Conservation (phyloP, 805 yeast genomes). For the Ogataea siamensis region DNA sequence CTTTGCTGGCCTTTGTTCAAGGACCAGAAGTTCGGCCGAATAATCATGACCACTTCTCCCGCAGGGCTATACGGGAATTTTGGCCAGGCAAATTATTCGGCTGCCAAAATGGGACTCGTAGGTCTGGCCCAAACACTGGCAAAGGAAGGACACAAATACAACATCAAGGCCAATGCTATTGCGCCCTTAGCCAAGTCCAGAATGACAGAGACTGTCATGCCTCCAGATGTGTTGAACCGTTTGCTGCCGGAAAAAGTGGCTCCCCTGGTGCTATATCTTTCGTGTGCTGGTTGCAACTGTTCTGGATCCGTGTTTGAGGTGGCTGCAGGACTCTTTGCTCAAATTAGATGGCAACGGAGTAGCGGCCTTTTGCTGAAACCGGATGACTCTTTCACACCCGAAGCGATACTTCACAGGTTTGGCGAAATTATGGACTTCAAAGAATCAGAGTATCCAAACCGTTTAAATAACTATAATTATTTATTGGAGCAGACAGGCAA, state of each 20-base stretch:
- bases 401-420: constrained; percentile 70
- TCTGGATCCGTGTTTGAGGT: constrained; percentile 83
- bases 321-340: constrained; percentile 92
- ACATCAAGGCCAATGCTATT: constrained; percentile 80
- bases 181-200: constrained; percentile 95
- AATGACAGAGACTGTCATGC: constrained; percentile 90
- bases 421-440: constrained; percentile 61
- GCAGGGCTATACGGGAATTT: constrained; percentile 97
- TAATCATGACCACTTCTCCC: constrained; percentile 92
- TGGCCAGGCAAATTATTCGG: constrained; percentile 94
- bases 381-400: constrained; percentile 76
- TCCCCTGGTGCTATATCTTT: constrained; percentile 81
- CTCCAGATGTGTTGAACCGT: constrained; percentile 77
- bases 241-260: constrained; percentile 86
- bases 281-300: constrained; percentile 61
- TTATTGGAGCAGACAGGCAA: constrained; percentile 52
- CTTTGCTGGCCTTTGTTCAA: constrained; percentile 93
- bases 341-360: constrained; percentile 92
- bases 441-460: constrained; percentile 63
- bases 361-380: constrained; percentile 84
- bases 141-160: constrained; percentile 85
- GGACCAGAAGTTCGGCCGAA: constrained; percentile 82
- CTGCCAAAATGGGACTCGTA: constrained; percentile 86
- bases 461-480: constrained; percentile 66
- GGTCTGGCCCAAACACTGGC: constrained; percentile 94